Conservation (phyloP, 192 early-diverging fungal genomes). For the Coemansia sp. region DNA sequence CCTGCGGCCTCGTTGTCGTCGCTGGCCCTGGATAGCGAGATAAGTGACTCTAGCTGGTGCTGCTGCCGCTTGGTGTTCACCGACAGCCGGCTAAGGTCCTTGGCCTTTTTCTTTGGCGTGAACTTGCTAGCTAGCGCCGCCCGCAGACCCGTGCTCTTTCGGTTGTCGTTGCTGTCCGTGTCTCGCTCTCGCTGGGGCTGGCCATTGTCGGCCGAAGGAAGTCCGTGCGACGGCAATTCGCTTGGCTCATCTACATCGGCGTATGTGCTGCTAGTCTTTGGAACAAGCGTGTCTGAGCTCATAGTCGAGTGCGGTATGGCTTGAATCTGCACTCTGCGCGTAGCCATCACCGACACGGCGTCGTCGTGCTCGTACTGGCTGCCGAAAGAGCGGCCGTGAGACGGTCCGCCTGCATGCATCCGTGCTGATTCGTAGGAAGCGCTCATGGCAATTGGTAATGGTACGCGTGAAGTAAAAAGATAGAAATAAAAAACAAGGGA, state of each 20-base stretch:
- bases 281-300: slow-evolving; percentile 15
- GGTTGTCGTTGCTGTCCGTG: slow-evolving; percentile 2
- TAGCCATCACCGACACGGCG: slow-evolving; percentile 19
- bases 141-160: slow-evolving; percentile 39
- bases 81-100: slow-evolving; percentile 28
- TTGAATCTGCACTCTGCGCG: slow-evolving; percentile 46
- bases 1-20: slow-evolving; percentile 11
- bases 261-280: slow-evolving; percentile 18
- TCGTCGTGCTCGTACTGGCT: slow-evolving; percentile 21
- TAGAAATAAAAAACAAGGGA: background rate
- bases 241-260: background rate
- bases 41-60: slow-evolving; percentile 51
- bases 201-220: slow-evolving; percentile 47
- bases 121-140: slow-evolving; percentile 49
- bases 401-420: slow-evolving; percentile 7
- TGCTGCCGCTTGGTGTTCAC: slow-evolving; percentile 49
- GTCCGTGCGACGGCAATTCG: slow-evolving; percentile 30
- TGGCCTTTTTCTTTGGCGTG: slow-evolving; percentile 43
- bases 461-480: background rate
- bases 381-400: slow-evolving; percentile 5
- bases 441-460: slow-evolving; percentile 14
- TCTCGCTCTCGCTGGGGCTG: slow-evolving; percentile 14
- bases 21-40: slow-evolving; percentile 25
- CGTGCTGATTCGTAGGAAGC: slow-evolving; percentile 6
- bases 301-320: slow-evolving; percentile 43